A percentile compares a stretch with the other conserved stretches of the same genome.
Evolutionary conservation across 192 early-diverging fungal species (phyloP).

Genomic region (Chytriomyces sp.): DNA sequence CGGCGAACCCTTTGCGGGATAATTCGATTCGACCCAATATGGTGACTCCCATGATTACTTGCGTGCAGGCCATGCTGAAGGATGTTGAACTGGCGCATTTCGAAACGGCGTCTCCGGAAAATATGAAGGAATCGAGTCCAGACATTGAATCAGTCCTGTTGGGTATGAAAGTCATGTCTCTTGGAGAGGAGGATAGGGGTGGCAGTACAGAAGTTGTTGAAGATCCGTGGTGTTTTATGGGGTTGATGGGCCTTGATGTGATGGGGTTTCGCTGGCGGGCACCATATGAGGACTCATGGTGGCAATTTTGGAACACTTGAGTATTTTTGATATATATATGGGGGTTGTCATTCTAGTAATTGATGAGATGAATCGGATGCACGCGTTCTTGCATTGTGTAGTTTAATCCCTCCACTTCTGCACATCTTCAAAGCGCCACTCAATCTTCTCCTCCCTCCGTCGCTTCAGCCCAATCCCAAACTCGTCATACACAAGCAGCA

Average conservation of each 20-base stretch:
- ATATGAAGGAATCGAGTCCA: background rate
- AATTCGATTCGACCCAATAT: background rate
- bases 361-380: no score
- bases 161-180: constrained; percentile 8
- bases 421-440: background rate
- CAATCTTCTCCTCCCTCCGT: background rate
- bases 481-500: constrained; percentile 1
- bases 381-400: background rate
- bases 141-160: background rate
- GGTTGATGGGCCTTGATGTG: constrained; percentile 7
- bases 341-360: no score
- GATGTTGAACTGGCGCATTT: background rate
- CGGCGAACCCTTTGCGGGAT: no score
- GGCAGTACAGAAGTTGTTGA: background rate
- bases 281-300: constrained; percentile 10
- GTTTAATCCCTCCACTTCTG: background rate
- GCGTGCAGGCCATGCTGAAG: constrained; percentile 9
- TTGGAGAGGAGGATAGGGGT: background rate
- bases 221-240: constrained; percentile 6
- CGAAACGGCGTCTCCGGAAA: background rate
- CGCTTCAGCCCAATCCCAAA: background rate
- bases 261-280: background rate
- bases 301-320: constrained; percentile 5
- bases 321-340: no score
- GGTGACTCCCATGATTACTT: background rate